phyloP scores from a whole-genome alignment of 192 early-diverging fungal genomes.

The Entomortierella parvispora region DNA sequence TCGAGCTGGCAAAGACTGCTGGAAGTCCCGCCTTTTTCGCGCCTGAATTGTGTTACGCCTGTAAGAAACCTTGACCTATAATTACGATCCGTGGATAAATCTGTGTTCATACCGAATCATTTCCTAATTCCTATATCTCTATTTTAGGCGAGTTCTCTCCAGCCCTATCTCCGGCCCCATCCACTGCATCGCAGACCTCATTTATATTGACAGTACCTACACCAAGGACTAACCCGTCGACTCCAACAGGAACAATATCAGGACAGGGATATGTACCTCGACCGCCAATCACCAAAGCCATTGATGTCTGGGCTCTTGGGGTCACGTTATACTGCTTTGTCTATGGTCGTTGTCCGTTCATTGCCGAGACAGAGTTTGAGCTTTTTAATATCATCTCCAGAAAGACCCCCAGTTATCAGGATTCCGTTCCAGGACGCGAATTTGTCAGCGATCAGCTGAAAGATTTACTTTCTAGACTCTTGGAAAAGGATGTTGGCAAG shows the following conservation, averaged over 20 bases:
- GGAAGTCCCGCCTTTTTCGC: conserved; percentile 99
- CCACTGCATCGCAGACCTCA: conserved; percentile 34
- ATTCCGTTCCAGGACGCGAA: conserved; percentile 59
- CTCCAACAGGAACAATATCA: conserved; percentile 3
- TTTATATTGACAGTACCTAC: conserved; percentile 15
- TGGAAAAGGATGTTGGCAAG: conserved; percentile 89
- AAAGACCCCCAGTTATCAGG: conserved; percentile 68
- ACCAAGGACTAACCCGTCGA: conserved; percentile 13
- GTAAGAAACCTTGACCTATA: conserved; percentile 22
- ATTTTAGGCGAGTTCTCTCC: conserved; percentile 35
- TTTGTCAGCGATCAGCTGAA: conserved; percentile 67
- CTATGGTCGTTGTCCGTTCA: conserved; percentile 93
- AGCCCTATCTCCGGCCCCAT: conserved; percentile 16
- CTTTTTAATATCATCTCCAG: conserved; percentile 91
- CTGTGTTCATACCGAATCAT: neutral
- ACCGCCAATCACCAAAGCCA: conserved; percentile 80
- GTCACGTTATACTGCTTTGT: conserved; percentile 97
- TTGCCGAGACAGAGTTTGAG: conserved; percentile 96
- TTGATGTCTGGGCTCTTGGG: conserved; percentile 98
- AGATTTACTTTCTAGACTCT: conserved; percentile 76
- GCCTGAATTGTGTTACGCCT: conserved; percentile 91
- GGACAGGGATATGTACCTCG: conserved; percentile 22
- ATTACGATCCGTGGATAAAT: neutral
- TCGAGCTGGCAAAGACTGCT: conserved; percentile 93
- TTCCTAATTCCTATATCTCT: neutral